Percentiles rank a stretch among this genome's conserved stretches.
Evolutionary conservation across 495 filamentous ascomycete species (phyloP).

Genomic region (Penicillium verhagenii): DNA sequence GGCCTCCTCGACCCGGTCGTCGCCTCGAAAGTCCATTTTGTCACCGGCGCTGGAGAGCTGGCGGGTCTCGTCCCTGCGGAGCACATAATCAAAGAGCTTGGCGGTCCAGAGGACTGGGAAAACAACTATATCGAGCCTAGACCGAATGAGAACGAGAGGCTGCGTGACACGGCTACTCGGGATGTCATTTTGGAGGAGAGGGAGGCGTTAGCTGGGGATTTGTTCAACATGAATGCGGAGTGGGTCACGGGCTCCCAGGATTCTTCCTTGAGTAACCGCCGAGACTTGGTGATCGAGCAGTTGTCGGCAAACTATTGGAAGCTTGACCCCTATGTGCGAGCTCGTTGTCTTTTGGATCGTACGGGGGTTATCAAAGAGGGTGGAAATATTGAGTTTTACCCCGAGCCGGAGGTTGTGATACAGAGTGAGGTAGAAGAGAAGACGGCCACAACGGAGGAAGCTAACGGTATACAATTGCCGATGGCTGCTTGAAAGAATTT

Average conservation of each 20-base stretch:
- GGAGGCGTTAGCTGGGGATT: constrained; percentile 58
- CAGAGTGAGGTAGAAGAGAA: background rate
- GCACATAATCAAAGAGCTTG: constrained; percentile 75
- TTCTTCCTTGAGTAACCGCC: constrained; percentile 47
- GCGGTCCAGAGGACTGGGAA: constrained; percentile 77
- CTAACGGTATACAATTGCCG: background rate
- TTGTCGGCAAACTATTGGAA: constrained; percentile 81
- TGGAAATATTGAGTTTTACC: constrained; percentile 23
- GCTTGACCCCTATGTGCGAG: constrained; percentile 70
- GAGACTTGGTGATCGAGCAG: constrained; percentile 56
- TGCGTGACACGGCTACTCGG: constrained; percentile 61
- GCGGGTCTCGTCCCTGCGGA: constrained; percentile 63
- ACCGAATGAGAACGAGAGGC: constrained; percentile 64
- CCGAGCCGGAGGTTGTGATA: background rate
- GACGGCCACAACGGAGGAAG: background rate
- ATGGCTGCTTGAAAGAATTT: background rate
- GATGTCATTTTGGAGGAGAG: constrained; percentile 56
- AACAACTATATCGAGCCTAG: constrained; percentile 78
- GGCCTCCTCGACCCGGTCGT: constrained; percentile 96
- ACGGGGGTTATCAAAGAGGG: constrained; percentile 61
- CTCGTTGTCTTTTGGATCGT: constrained; percentile 68
- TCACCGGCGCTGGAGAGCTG: constrained; percentile 71
- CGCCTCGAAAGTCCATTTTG: constrained; percentile 92
- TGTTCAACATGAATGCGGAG: constrained; percentile 61
- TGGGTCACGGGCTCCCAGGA: constrained; percentile 53